phyloP scores from a whole-genome alignment of 768 basidiomycete species.

The Grammothele lineata region DNA sequence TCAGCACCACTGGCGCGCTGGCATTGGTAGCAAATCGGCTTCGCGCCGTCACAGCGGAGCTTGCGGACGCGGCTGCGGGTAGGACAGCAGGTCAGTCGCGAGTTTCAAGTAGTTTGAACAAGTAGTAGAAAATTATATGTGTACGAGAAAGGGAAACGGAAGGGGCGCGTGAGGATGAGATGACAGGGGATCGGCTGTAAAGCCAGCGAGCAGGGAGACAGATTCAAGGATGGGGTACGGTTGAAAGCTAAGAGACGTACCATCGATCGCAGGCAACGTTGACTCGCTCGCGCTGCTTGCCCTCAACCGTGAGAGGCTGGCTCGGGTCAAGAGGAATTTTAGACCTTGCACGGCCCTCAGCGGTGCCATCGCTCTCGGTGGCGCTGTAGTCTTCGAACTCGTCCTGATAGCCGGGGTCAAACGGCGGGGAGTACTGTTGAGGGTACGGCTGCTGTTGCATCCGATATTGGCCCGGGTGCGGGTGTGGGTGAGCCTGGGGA shows the following conservation, averaged over 20 bases:
- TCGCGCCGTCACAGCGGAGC: constrained; percentile 14
- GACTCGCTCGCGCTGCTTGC: constrained; percentile 11
- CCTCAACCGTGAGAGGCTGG: constrained; percentile 13
- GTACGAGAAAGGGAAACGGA: too few relatives aligned
- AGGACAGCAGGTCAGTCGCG: constrained; percentile 5
- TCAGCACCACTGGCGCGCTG: constrained; percentile 1
- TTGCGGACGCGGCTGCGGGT: constrained; percentile 15
- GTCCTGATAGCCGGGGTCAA: too few relatives aligned
- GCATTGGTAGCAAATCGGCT: constrained; percentile 11
- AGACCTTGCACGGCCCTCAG: too few relatives aligned
- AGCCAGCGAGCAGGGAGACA: background rate
- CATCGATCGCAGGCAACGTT: constrained; percentile 14
- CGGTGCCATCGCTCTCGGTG: too few relatives aligned
- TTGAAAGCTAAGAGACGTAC: background rate
- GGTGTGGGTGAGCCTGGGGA: too few relatives aligned
- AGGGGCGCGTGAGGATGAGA: too few relatives aligned
- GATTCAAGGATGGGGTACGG: constrained; percentile 1
- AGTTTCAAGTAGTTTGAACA: background rate
- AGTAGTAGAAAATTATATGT: background rate
- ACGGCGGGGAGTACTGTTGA: too few relatives aligned
- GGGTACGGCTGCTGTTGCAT: too few relatives aligned
- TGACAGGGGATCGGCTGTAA: too few relatives aligned
- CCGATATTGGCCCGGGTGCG: too few relatives aligned
- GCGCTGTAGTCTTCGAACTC: too few relatives aligned
- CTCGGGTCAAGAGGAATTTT: constrained; percentile 8